Base-by-base conservation (phyloP, 306 rosid species). In the Prunus dulcis region DNA sequence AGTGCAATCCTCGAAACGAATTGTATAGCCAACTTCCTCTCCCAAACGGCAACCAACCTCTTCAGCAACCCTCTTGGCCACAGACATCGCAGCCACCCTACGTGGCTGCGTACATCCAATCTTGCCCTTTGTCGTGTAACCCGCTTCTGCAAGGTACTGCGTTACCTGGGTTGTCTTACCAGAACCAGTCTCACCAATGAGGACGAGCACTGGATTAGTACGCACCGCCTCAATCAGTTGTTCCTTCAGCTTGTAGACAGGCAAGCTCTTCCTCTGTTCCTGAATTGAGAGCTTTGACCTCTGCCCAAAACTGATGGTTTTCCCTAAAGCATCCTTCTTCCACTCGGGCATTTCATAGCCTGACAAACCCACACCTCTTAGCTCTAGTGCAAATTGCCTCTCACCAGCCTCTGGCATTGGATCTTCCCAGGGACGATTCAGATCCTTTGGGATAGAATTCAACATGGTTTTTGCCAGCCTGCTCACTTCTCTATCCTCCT, bases 361-460 rank as follows among this genome's bases (percentile, higher is more conserved):
- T 1, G 93, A 90, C 71, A 90, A 83, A 30, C 97, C 97, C 83
- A 92, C 96, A 64, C 97, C 97, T 81, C 97, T 83, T 22, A 88
- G 60, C 12, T 55, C 13, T 2, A n/a, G 60, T 9, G 25, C 60
- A 55, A 55, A 22, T 18, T n/a, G 60, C 67, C 96, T 89, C 81
- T 92, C 97, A 72, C 96, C 93, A 7, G 89, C 67, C 67, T 92
- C 93, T 2, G 96, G 96, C 97, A 92, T 88, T 38, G 97, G 97
- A 52, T 92, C 96, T 88, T 92, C 96, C 96, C 93, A 92, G 23
- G 97, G 97, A 17, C 92, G 96, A 92, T 92, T 92, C 50, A 92
- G 93, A 92, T 92, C 97, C 89, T 90, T 91, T 5, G 93, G 97
- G 50, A 91, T 91, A 30, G 97, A 91, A 74, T 89, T 93, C 1